Base-by-base conservation (phyloP, 805 yeast species). In the Pichia exigua region DNA sequence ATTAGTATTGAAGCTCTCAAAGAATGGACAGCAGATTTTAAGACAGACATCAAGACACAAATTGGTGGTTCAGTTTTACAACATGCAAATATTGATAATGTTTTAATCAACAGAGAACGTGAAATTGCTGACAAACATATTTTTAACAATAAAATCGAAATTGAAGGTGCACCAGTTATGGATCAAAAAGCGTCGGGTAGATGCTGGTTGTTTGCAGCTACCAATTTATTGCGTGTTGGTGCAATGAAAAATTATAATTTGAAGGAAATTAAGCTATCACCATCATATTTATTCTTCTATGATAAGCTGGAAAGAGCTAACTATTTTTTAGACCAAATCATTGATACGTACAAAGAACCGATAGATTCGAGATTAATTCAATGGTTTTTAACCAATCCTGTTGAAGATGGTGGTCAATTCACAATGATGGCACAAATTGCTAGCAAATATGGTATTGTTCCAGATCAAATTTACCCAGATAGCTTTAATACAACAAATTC, bases 131-230 rank as follows among this genome's bases (percentile, higher is more conserved):
- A 62, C 41, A 55, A 63, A 32, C 67, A 73, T 35, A 67, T 72
- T 9, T 78, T 75, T 70, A 72, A 71, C 61, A 58, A 66, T 52
- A 66, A 65, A 49, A 72, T 78, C 38, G 70, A 70, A 44, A 68
- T 69, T 4, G 82, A 79, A 59, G 85, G 83, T 4, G 60, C 78
- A 1, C 90, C 91, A 26, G 75, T 85, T 18, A 82, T 85, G 50
- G 82, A 84, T 68, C 96, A 88, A 71, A 77, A 78, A 60, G 66
- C 79, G 12, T 79, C 88, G 22, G 96, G 96, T 30, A 73, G 95
- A 60, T 88, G 96, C 68, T 88, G 96, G 96, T 75, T 88, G 54
- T 88, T 88, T 67, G 96, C 96, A 12, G 78, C 92, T 1, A 79
- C 87, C 49, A 88, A 89, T 59, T 76, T 85, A 51, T 70, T 87